A percentile compares a stretch with the other conserved stretches of the same genome.
phyloP scores from a whole-genome alignment of 768 basidiomycete species.

The Suillus subalutaceus region DNA sequence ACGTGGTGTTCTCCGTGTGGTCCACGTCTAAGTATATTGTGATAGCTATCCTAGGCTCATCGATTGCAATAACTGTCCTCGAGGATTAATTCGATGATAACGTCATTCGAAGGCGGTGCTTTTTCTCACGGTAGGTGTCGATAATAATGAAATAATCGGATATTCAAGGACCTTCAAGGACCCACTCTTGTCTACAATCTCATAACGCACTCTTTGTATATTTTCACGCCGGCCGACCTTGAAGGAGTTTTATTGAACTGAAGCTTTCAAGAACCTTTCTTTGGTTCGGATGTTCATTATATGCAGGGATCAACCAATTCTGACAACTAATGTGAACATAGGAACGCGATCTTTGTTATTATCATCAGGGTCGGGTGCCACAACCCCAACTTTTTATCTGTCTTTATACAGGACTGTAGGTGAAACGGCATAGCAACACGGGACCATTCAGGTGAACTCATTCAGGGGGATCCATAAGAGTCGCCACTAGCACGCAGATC shows the following conservation, averaged over 20 bases:
- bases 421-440: background rate
- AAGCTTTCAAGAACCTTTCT: background rate
- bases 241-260: background rate
- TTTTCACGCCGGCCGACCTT: background rate
- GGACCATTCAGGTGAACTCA: background rate
- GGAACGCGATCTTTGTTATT: background rate
- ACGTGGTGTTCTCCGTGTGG: too few relatives aligned
- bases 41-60: too few relatives aligned
- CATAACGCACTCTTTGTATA: background rate
- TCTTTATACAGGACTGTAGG: background rate
- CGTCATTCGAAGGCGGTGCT: background rate
- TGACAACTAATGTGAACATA: background rate
- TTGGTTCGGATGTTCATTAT: background rate
- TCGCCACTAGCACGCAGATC: conserved; percentile 7
- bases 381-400: background rate
- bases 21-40: too few relatives aligned
- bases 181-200: conserved; percentile 4
- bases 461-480: background rate
- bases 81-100: too few relatives aligned
- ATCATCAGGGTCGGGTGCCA: conserved; percentile 1
- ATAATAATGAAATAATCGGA: background rate
- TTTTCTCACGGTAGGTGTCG: background rate
- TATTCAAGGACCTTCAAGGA: background rate
- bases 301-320: background rate
- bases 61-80: too few relatives aligned